Conservation (phyloP, 306 rosid genomes). For the Glycine soja region DNA sequence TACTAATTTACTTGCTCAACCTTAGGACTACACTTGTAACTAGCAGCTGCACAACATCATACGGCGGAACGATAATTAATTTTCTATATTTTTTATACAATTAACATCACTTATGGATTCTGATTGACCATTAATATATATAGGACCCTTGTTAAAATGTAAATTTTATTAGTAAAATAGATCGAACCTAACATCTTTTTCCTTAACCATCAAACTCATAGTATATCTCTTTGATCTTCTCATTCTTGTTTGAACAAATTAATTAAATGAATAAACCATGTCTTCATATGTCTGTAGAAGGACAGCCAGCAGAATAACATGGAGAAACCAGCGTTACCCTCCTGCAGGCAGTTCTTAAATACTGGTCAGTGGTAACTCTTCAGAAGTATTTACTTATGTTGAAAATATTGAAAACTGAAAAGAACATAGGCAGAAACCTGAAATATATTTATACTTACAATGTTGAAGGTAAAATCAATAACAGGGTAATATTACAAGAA, state of each 20-base stretch:
- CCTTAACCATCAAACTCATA: too few species aligned
- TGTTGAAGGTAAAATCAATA: conserved; percentile 9
- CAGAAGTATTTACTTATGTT: not conserved
- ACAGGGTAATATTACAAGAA: conserved; percentile 14
- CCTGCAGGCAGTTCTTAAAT: conserved; percentile 25
- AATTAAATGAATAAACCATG: not conserved
- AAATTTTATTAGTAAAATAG: too few species aligned
- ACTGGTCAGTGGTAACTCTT: not conserved
- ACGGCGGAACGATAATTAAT: not conserved
- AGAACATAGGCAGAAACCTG: conserved; percentile 15
- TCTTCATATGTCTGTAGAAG: conserved; percentile 39
- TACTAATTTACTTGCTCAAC: conserved; percentile 10
- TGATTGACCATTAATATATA: not conserved
- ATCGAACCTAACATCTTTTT: too few species aligned
- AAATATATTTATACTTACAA: not conserved
- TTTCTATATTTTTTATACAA: not conserved
- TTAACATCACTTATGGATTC: not conserved
- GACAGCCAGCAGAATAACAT: conserved; percentile 19
- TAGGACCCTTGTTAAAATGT: too few species aligned
- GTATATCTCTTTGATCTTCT: not conserved
- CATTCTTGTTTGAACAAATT: not conserved
- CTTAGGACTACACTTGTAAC: not conserved
- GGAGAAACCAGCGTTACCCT: conserved; percentile 27
- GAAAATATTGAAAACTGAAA: not conserved
- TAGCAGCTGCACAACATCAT: not conserved